Evolutionary conservation across 495 filamentous ascomycete genomes (phyloP), one percentile per base, ranked within the genome.

Genomic region (Apodospora peruviana): DNA sequence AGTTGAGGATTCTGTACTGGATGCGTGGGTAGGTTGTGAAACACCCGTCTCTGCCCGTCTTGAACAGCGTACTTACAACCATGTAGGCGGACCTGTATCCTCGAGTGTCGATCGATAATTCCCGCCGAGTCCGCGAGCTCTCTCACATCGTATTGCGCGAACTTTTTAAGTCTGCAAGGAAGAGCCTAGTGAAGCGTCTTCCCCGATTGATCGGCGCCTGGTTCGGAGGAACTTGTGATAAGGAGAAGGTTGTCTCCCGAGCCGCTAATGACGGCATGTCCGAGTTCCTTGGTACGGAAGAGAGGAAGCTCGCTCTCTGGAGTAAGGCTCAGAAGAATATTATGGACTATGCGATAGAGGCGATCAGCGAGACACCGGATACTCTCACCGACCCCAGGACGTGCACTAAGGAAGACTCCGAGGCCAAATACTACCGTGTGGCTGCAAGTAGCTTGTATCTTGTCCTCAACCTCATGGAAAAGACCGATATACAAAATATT

Each of bases 321-420:
- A 87, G 75, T 60, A 74, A 82, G 29, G 95, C 86, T 55, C 85
- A 91, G 54, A 61, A 64, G 11, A 75, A 82, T 9, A 88, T 95
- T 34, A 67, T 96, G 40, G 82, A 90, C 18, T 96, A 87, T 66
- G 87, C 88, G 36, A 79, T 75, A 34, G 81, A 87, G 67, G 87
- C 88, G 16, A 74, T 91, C 25, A 79, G 84, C 40, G 91, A 99
- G 66, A 89, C 84, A 2, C 66, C 81, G 2, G 72, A 81, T 21
- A 93, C 89, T 0, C 71, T 99, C 40, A 96, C 90, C 60, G 94
- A 97, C 62, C 85, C 91, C 64, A 78, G 90, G 44, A 87, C 81
- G 5, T 83, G 86, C 22, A 91, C 82, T 50, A 71, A 84, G 10
- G 91, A 96, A 55, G 93, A 99, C 58, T 80, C 87, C 1, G 74